These are phyloP conservation scores for Malus hybrid DNA, from an alignment of 331 rosid species.

Conservation along the genomic window DNA sequence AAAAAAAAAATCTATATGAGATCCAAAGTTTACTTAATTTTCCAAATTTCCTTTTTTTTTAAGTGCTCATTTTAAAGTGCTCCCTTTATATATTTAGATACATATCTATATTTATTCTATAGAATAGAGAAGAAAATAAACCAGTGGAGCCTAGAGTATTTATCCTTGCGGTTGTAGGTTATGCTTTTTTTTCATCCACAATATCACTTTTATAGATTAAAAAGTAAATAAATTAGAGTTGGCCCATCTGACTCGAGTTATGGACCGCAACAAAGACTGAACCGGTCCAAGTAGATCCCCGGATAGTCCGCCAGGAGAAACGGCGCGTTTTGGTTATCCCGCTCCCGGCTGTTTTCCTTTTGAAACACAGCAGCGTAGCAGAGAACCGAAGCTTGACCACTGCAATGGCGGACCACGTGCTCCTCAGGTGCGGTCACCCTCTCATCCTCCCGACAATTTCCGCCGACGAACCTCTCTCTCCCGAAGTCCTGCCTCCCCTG, in stretches of 20 bases:
- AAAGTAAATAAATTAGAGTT: not conserved
- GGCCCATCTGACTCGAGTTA: not conserved
- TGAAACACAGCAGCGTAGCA: not conserved
- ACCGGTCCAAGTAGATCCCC: not conserved
- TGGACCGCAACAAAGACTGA: not conserved
- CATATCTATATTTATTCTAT: too few relatives aligned
- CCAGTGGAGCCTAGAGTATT: too few relatives aligned
- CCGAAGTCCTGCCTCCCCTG: constrained; percentile 37
- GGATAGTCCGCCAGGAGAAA: not conserved
- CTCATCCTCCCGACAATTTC: not conserved
- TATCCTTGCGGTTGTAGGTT: too few relatives aligned
- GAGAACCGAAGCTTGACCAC: not conserved
- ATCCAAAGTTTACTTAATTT: too few relatives aligned
- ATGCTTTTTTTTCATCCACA: too few relatives aligned
- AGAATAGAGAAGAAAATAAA: too few relatives aligned
- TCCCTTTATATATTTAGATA: too few relatives aligned
- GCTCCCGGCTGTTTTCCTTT: not conserved
- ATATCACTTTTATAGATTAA: too few relatives aligned
- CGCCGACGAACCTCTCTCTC: constrained; percentile 23
- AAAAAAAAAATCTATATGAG: too few relatives aligned
- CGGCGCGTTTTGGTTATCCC: not conserved
- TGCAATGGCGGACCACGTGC: constrained; percentile 24
- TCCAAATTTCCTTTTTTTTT: too few relatives aligned
- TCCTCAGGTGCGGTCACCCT: not conserved
- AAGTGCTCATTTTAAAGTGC: too few relatives aligned